A percentile compares a stretch with the other conserved stretches of the same genome.
phyloP scores from a whole-genome alignment of 345 rosid genomes.

The Eucalyptus melliodora region DNA sequence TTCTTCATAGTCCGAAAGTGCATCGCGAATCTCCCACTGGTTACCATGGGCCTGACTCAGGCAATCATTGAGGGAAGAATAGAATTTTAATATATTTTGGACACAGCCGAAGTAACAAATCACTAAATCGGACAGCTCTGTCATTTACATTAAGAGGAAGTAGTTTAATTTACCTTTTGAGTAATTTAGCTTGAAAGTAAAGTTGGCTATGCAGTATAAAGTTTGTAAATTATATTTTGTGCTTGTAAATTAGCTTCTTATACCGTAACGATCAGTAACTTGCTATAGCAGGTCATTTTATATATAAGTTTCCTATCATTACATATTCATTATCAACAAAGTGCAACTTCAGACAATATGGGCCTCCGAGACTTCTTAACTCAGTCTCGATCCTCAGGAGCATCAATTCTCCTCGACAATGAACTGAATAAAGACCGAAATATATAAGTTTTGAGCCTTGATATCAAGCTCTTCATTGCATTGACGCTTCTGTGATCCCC shows the following conservation, averaged over 20 bases:
- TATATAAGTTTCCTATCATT: no score
- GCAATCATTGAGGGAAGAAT: constrained; percentile 35
- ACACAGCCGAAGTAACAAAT: no score
- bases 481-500: neutral
- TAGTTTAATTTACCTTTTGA: neutral
- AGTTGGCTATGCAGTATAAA: neutral
- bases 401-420: neutral
- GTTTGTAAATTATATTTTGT: no score
- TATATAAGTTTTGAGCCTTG: neutral
- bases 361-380: neutral
- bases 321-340: neutral
- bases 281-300: neutral
- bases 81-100: no score
- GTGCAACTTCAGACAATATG: neutral
- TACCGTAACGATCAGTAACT: no score
- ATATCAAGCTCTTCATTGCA: neutral
- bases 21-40: constrained; percentile 53
- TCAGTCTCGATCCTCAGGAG: neutral
- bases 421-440: neutral
- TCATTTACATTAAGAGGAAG: neutral
- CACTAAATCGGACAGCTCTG: no score
- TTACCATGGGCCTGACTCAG: constrained; percentile 51
- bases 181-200: no score
- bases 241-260: no score
- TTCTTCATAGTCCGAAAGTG: constrained; percentile 47